Percentiles rank a stretch among this genome's conserved stretches.
Evolutionary conservation across 1,284 basidiomycete genomes (phyloP).

Genomic region (Ganoderma sp.): DNA sequence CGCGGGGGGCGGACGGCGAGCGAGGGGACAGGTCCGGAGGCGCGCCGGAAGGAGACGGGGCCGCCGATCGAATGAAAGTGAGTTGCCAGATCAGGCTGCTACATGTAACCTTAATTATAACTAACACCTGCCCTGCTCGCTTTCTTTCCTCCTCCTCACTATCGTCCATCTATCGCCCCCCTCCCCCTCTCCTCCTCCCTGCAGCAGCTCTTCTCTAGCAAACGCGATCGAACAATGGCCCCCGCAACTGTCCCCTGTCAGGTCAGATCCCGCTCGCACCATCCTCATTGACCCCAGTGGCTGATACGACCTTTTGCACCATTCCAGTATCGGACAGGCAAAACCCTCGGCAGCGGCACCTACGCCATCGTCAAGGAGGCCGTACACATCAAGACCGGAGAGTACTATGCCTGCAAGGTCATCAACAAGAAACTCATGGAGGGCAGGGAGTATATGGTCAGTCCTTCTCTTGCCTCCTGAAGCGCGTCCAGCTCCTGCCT

Average conservation of each 20-base stretch:
- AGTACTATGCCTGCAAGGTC: conserved; percentile 90
- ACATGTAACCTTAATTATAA: conserved; percentile 26
- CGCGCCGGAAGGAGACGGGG: not conserved
- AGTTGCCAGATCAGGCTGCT: conserved; percentile 27
- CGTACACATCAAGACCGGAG: conserved; percentile 91
- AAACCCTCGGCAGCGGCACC: conserved; percentile 89
- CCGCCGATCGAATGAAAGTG: conserved; percentile 12
- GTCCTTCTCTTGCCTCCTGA: conserved; percentile 32
- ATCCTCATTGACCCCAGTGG: conserved; percentile 11
- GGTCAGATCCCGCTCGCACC: conserved; percentile 43
- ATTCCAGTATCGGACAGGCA: conserved; percentile 87
- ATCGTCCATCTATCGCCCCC: conserved; percentile 13
- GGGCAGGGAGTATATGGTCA: conserved; percentile 87
- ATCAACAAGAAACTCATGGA: conserved; percentile 99
- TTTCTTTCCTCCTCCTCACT: conserved; percentile 14
- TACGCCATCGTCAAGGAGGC: conserved; percentile 95
- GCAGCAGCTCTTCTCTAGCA: not conserved
- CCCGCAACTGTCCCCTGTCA: conserved; percentile 67
- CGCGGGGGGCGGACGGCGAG: not conserved
- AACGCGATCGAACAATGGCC: conserved; percentile 20
- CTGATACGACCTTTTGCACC: conserved; percentile 22
- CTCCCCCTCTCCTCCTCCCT: conserved; percentile 6
- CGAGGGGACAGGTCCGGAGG: not conserved
- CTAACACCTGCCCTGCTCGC: conserved; percentile 15
- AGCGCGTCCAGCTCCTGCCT: not conserved